Evolutionary conservation across 257 asterid species (phyloP).

Genomic region (Solanum etuberosum): DNA sequence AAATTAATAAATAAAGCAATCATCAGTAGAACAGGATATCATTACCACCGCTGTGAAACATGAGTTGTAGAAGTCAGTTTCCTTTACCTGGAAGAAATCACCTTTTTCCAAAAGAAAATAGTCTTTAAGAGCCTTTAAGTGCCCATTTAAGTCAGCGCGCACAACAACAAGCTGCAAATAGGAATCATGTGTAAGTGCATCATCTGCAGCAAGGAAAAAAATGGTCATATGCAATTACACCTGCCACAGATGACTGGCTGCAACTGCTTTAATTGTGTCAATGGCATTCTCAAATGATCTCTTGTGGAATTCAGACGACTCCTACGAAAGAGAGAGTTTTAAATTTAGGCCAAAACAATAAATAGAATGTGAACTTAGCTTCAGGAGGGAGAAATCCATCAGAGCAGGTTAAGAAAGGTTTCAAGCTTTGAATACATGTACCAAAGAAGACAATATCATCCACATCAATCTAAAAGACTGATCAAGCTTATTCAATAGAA

Average conservation of each 20-base stretch:
- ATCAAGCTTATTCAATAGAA: background rate
- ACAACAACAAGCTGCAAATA: constrained; percentile 85
- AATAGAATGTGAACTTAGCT: background rate
- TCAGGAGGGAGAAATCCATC: constrained; percentile 1
- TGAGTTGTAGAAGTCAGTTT: background rate
- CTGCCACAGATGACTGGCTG: constrained; percentile 99
- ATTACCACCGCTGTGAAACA: background rate
- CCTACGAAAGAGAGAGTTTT: constrained; percentile 29
- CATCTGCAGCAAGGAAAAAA: constrained; percentile 5
- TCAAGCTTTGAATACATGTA: background rate
- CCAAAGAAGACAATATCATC: background rate
- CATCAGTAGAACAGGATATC: background rate
- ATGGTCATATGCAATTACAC: constrained; percentile 23
- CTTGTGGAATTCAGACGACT: constrained; percentile 86
- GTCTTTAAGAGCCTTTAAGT: constrained; percentile 94
- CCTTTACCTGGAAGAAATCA: constrained; percentile 85
- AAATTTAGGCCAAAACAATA: background rate
- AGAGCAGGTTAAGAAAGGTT: background rate
- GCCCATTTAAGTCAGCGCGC: constrained; percentile 99
- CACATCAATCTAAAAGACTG: background rate
- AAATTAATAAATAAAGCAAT: background rate
- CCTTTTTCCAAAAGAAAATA: constrained; percentile 97
- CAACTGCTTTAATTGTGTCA: constrained; percentile 78
- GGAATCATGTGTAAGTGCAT: constrained; percentile 8
- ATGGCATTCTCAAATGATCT: constrained; percentile 82